Conservation (phyloP, 148 eudicot genomes). For the Salicornia ramosissima region DNA sequence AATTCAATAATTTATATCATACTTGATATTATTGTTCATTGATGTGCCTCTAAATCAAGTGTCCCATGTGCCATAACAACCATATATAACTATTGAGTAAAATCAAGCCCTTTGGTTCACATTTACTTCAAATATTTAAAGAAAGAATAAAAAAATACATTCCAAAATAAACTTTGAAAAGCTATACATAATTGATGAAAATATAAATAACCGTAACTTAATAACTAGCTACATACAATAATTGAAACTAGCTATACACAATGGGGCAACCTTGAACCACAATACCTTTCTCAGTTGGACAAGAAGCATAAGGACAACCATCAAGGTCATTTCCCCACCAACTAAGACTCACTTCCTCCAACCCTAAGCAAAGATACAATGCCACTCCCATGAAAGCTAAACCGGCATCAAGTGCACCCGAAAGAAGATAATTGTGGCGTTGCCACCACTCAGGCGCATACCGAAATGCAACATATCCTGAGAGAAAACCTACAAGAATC, state of each 20-base stretch:
- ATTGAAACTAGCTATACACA: slow-evolving; percentile 22
- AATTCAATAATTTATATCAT: too few species aligned
- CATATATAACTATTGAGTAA: too few species aligned
- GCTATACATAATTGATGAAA: too few species aligned
- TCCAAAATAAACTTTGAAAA: neutral
- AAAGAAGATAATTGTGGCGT: slow-evolving; percentile 74
- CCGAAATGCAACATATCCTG: slow-evolving; percentile 71
- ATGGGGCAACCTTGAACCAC: slow-evolving; percentile 61
- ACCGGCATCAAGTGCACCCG: slow-evolving; percentile 92
- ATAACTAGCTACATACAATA: neutral
- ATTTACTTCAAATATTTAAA: neutral
- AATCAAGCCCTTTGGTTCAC: neutral
- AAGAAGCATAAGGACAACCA: slow-evolving; percentile 77
- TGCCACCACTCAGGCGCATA: slow-evolving; percentile 83
- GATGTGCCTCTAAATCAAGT: too few species aligned
- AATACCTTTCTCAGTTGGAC: slow-evolving; percentile 83
- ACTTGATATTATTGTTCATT: too few species aligned
- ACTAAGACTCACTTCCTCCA: slow-evolving; percentile 49
- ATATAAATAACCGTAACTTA: neutral
- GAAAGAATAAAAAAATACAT: neutral
- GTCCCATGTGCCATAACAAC: too few species aligned
- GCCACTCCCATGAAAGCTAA: slow-evolving; percentile 95
- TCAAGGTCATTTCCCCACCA: slow-evolving; percentile 99
- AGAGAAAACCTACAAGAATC: slow-evolving; percentile 74
- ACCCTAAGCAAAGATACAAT: slow-evolving; percentile 73